Percentiles rank a stretch among this genome's conserved stretches.
Conservation (phyloP, 1,284 basidiomycete species). For the Irpex sp. region DNA sequence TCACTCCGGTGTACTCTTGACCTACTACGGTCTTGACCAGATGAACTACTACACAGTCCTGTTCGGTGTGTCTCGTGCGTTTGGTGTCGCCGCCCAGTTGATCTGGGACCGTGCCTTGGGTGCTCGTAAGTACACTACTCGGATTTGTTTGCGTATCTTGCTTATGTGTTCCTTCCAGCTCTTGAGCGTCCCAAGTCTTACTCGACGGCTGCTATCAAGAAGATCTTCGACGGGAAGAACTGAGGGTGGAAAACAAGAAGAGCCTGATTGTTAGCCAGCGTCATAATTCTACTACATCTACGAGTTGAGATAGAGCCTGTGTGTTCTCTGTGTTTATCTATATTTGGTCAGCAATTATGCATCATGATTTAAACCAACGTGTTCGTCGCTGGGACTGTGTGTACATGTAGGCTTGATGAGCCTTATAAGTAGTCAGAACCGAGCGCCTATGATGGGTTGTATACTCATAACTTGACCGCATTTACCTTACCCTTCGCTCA, state of each 20-base stretch:
- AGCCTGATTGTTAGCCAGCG: background rate
- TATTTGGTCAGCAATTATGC: background rate
- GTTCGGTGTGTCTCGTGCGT: slow-evolving; percentile 94
- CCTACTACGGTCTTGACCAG: slow-evolving; percentile 84
- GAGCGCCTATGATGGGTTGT: no score
- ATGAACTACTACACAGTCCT: slow-evolving; percentile 96
- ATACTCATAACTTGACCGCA: no score
- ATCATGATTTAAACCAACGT: background rate
- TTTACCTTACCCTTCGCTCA: background rate
- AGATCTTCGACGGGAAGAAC: slow-evolving; percentile 63
- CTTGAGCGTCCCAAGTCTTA: slow-evolving; percentile 88
- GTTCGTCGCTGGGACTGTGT: background rate
- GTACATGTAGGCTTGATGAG: background rate
- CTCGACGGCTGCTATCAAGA: slow-evolving; percentile 71
- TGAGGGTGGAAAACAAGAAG: slow-evolving; percentile 10
- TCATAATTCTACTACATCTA: background rate
- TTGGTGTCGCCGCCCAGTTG: slow-evolving; percentile 86
- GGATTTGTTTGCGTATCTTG: background rate
- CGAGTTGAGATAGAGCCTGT: background rate
- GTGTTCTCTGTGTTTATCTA: background rate
- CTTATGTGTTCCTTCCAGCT: slow-evolving; percentile 37
- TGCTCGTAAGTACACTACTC: slow-evolving; percentile 58
- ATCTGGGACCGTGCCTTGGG: slow-evolving; percentile 97
- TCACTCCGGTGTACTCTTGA: slow-evolving; percentile 92
- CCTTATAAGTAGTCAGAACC: no score